Percentiles rank a stretch among this genome's conserved stretches.
These are phyloP conservation scores for Acarospora socialis DNA, from an alignment of 2,329 filamentous ascomycete genomes.

Conservation along the genomic window DNA sequence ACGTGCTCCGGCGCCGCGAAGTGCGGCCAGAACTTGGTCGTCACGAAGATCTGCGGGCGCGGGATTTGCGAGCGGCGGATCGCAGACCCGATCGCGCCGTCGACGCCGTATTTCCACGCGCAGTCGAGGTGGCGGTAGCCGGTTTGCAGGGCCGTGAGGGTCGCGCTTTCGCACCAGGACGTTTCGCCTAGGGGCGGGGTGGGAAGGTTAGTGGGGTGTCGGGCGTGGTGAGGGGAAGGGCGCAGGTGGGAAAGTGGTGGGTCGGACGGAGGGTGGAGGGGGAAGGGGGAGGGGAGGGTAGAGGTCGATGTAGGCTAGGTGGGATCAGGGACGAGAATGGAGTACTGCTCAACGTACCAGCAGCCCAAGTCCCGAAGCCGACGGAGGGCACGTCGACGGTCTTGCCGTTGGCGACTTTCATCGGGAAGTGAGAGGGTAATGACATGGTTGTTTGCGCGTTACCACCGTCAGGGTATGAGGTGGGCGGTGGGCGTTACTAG, in stretches of 20 bases:
- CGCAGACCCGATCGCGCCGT: constrained; percentile 38
- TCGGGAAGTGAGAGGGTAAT: constrained; percentile 29
- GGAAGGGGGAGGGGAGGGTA: neutral
- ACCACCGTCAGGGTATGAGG: no score
- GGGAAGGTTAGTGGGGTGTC: no score
- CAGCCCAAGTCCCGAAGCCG: constrained; percentile 15
- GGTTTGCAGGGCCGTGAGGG: constrained; percentile 33
- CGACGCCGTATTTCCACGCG: constrained; percentile 39
- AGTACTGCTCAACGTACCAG: constrained; percentile 3
- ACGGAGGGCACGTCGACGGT: constrained; percentile 25
- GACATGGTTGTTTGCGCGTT: no score
- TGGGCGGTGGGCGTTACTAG: no score
- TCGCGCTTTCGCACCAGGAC: constrained; percentile 21
- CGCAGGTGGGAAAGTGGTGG: no score
- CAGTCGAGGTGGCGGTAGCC: constrained; percentile 43
- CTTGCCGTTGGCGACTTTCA: constrained; percentile 29
- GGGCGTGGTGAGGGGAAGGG: no score
- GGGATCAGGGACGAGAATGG: neutral
- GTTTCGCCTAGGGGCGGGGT: constrained; percentile 6
- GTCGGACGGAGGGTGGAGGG: no score
- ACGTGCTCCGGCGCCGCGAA: constrained; percentile 34
- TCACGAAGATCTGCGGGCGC: constrained; percentile 37
- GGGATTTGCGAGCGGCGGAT: constrained; percentile 38
- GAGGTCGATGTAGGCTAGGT: constrained; percentile 1
- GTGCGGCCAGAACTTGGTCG: constrained; percentile 40